These are phyloP conservation scores for Solanum acaule DNA, from an alignment of 257 asterid genomes.

Conservation along the genomic window DNA sequence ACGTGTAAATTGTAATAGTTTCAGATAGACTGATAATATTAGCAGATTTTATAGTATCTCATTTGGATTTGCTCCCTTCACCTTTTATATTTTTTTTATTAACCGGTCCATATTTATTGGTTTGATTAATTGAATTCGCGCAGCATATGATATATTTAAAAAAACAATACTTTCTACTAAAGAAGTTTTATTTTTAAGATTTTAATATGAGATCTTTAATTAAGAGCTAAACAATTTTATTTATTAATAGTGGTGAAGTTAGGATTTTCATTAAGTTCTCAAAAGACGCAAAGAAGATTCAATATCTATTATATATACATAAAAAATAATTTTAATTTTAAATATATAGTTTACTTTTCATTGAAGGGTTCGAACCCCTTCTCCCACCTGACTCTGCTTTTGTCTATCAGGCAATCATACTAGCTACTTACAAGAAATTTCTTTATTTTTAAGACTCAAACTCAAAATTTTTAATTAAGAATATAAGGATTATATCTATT, in stretches of 20 bases:
- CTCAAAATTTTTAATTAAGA: too few species aligned
- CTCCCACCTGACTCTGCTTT: too few species aligned
- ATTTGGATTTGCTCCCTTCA: not conserved
- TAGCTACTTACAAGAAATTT: too few species aligned
- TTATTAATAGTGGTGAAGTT: accelerated
- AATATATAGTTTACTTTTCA: not conserved
- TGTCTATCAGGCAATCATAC: too few species aligned
- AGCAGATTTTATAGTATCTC: not conserved
- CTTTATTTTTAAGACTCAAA: too few species aligned
- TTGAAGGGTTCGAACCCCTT: not conserved
- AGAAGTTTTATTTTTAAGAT: not conserved
- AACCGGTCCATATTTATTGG: not conserved
- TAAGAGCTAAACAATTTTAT: not conserved
- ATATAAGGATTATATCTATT: too few species aligned
- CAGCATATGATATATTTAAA: not conserved
- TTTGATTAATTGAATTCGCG: not conserved
- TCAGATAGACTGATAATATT: not conserved
- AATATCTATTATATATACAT: too few species aligned
- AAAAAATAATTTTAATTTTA: too few species aligned
- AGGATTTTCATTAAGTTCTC: not conserved
- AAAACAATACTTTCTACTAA: not conserved
- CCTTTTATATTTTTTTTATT: not conserved
- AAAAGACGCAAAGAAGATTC: too few species aligned
- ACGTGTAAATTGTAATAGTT: not conserved
- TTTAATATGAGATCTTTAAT: not conserved